phyloP scores from a whole-genome alignment of 768 basidiomycete genomes.

The Tulasnella sp. region DNA sequence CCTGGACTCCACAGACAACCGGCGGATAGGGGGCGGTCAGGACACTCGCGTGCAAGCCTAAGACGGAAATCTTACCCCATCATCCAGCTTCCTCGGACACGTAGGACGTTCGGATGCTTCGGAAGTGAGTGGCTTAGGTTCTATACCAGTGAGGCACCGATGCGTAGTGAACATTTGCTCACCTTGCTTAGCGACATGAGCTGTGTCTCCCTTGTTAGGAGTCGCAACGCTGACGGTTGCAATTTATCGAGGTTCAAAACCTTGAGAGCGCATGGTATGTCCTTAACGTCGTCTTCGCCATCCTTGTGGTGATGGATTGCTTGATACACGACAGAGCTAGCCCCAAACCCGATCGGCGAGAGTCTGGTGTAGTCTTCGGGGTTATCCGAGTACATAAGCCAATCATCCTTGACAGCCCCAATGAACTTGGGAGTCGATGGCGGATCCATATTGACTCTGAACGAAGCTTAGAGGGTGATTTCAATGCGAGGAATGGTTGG shows the following conservation, averaged over 20 bases:
- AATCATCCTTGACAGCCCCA: constrained; percentile 75
- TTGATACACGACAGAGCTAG: constrained; percentile 82
- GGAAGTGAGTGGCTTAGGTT: too few relatives aligned
- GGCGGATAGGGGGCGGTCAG: too few relatives aligned
- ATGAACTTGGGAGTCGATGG: constrained; percentile 29
- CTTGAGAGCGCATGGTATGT: constrained; percentile 69
- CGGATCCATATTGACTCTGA: too few relatives aligned
- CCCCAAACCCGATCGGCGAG: constrained; percentile 76
- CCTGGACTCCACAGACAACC: background rate
- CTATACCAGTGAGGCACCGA: too few relatives aligned
- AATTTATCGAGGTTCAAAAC: constrained; percentile 80
- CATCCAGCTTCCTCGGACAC: constrained; percentile 85
- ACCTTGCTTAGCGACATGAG: constrained; percentile 79
- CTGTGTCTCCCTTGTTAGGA: constrained; percentile 75
- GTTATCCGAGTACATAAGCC: constrained; percentile 72
- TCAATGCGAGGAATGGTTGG: too few relatives aligned
- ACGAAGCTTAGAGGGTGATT: too few relatives aligned
- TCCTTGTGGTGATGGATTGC: constrained; percentile 48
- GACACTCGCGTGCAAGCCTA: too few relatives aligned
- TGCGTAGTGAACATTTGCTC: too few relatives aligned
- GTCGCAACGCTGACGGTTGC: constrained; percentile 54
- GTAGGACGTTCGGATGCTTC: constrained; percentile 76
- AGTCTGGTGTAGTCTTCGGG: constrained; percentile 66
- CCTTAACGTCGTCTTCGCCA: constrained; percentile 26
- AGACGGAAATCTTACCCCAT: constrained; percentile 34